Conservation (phyloP, 192 early-diverging fungal genomes). For the Entophlyctis helioformis region DNA sequence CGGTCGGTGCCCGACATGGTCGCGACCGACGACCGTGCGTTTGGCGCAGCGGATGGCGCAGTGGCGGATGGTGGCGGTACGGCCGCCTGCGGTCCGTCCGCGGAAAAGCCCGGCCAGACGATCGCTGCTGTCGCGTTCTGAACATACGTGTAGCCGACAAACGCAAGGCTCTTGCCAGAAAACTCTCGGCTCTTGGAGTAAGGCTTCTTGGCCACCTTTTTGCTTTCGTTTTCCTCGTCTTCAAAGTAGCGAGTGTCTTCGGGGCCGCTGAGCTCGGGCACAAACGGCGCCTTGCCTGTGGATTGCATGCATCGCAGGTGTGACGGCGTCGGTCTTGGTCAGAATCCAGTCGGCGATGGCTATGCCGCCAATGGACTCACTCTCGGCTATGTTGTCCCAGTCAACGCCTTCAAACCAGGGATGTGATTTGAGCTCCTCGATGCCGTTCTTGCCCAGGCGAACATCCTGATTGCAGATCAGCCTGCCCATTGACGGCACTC, state of each 20-base stretch:
- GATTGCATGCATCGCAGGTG: not conserved
- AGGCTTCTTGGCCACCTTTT: conserved; percentile 26
- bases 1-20: too few relatives aligned
- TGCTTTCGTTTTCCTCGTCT: conserved; percentile 58
- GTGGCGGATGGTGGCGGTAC: too few relatives aligned
- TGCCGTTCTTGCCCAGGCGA: conserved; percentile 49
- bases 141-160: conserved; percentile 74
- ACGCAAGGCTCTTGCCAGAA: conserved; percentile 68
- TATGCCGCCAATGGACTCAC: conserved; percentile 3
- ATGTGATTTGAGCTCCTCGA: conserved; percentile 26
- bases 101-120: conserved; percentile 5
- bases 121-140: conserved; percentile 20
- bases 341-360: not conserved
- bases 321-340: not conserved
- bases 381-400: conserved; percentile 25
- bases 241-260: conserved; percentile 87
- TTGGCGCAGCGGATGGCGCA: too few relatives aligned
- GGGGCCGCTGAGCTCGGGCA: conserved; percentile 72
- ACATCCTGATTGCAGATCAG: conserved; percentile 60
- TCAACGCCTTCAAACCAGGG: conserved; percentile 33
- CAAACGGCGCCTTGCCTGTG: conserved; percentile 60
- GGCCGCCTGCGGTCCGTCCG: too few relatives aligned
- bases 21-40: too few relatives aligned
- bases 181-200: conserved; percentile 38
- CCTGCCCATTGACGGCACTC: too few relatives aligned